Base-by-base conservation (phyloP, 2,329 filamentous ascomycete genomes). In the Aspergillus japonicus region DNA sequence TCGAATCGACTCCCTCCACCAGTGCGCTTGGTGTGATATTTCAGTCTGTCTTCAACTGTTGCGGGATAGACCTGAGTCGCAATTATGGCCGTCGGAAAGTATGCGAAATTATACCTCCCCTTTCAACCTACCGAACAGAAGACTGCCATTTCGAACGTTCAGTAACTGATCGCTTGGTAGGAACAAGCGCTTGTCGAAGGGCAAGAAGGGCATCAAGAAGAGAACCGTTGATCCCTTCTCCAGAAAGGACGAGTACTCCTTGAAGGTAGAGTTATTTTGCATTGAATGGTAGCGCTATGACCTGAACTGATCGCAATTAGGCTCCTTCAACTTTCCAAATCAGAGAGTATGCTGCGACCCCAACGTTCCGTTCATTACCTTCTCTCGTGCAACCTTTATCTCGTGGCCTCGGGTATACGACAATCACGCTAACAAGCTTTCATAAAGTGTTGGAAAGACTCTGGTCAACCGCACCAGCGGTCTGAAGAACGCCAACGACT, bases 151-250 rank as follows among this genome's bases (percentile, higher is more conserved):
- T 47, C 23, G 33, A 10, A 8, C 6, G 54, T 39, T 35, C 54
- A 7, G 33, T 59, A 61, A 55, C 66, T 68, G 54, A 68, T 60
- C 19, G 42, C 12, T 51, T 60, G 59, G 29, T 73, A 92, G 89
- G 91, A 99, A 99, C 89, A 99, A 99, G 92, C 92, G 95, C 87
- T 89, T 99, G 86, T 98, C 95, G 71, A 99, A 99, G 89, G 95
- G 95, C 85, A 99, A 98, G 92, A 99, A 99, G 89, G 94, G 95
- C 82, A 87, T 98, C 81, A 98, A 98, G 92, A 98, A 99, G 94
- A 94, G 94, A 85, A 94, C 93, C 77, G 85, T 89, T 75, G 95
- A 99, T 82, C 94, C 95, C 77, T 98, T 98, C 87, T 87, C 93
- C 77, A 91, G 94, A 80, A 99, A 99, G 88, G 95, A 98, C 82